Percentiles rank a stretch among this genome's conserved stretches.
These are phyloP conservation scores for Mycena maculata DNA, from an alignment of 768 basidiomycete species.

Conservation along the genomic window DNA sequence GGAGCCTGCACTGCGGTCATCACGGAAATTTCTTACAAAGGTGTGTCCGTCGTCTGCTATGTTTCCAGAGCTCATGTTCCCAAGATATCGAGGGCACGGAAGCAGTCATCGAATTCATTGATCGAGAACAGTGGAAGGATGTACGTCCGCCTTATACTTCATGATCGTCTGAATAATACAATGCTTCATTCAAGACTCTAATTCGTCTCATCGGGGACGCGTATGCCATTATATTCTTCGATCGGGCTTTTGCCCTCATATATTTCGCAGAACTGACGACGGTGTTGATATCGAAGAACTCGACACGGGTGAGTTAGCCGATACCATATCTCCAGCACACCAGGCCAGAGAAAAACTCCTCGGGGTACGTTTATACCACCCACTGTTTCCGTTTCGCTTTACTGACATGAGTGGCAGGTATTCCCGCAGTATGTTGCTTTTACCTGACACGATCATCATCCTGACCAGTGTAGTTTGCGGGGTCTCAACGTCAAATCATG, in stretches of 20 bases:
- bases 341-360: slow-evolving; percentile 26
- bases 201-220: slow-evolving; percentile 21
- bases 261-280: slow-evolving; percentile 14
- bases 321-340: slow-evolving; percentile 5
- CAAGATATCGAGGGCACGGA: slow-evolving; percentile 15
- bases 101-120: slow-evolving; percentile 29
- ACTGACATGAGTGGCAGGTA: slow-evolving; percentile 2
- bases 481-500: not conserved
- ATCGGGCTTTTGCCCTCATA: not conserved
- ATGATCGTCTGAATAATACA: not conserved
- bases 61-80: not conserved
- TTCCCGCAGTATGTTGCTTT: slow-evolving; percentile 27
- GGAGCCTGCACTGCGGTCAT: slow-evolving; percentile 34
- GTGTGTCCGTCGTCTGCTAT: not conserved
- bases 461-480: slow-evolving; percentile 9
- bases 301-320: not conserved
- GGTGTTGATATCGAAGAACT: slow-evolving; percentile 25
- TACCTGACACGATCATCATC: not conserved
- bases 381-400: not conserved
- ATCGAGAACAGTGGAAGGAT: slow-evolving; percentile 19
- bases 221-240: not conserved
- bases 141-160: slow-evolving; percentile 1
- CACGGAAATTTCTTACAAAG: slow-evolving; percentile 30
- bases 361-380: not conserved
- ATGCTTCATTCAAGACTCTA: slow-evolving; percentile 1